Percentiles rank a stretch among this genome's conserved stretches.
Conservation (phyloP, 352 stramenopile genomes). For the Hyaloperonospora brassicae region DNA sequence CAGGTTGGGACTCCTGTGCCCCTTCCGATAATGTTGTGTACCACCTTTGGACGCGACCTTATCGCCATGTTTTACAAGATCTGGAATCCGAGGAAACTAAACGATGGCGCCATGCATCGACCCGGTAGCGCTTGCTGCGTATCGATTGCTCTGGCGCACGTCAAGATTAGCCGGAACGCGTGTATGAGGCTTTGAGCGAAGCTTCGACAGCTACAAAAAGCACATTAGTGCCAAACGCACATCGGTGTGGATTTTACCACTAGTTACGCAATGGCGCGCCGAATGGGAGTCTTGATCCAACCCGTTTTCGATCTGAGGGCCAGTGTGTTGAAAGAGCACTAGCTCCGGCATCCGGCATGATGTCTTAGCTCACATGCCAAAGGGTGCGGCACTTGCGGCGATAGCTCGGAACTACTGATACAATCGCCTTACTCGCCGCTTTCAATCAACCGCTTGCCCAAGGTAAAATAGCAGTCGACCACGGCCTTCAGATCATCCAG, state of each 20-base stretch:
- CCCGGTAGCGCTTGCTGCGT: conserved; percentile 19
- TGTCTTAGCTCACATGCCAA: too few relatives aligned
- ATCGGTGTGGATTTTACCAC: conserved; percentile 37
- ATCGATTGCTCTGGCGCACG: conserved; percentile 3
- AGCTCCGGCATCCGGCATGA: conserved; percentile 7
- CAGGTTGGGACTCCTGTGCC: conserved; percentile 88
- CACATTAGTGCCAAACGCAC: conserved; percentile 16
- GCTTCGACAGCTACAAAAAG: conserved; percentile 39
- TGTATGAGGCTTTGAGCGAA: conserved; percentile 28
- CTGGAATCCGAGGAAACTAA: conserved; percentile 35
- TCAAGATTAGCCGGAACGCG: conserved; percentile 7
- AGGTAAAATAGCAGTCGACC: conserved; percentile 62
- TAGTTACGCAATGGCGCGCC: conserved; percentile 39
- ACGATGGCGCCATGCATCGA: conserved; percentile 17
- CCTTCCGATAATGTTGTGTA: conserved; percentile 70
- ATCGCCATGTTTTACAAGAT: conserved; percentile 73
- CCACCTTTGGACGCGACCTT: conserved; percentile 84
- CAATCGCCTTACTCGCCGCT: conserved; percentile 24
- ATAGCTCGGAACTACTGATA: too few relatives aligned
- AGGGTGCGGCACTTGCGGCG: too few relatives aligned
- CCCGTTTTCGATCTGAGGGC: conserved; percentile 45
- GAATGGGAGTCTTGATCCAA: conserved; percentile 58
- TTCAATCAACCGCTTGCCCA: conserved; percentile 61
- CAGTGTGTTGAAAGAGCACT: conserved; percentile 6
- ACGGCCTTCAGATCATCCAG: conserved; percentile 53